Base-by-base conservation (phyloP, 1,139 yeast species). In the Debaryomyces robertsiae region DNA sequence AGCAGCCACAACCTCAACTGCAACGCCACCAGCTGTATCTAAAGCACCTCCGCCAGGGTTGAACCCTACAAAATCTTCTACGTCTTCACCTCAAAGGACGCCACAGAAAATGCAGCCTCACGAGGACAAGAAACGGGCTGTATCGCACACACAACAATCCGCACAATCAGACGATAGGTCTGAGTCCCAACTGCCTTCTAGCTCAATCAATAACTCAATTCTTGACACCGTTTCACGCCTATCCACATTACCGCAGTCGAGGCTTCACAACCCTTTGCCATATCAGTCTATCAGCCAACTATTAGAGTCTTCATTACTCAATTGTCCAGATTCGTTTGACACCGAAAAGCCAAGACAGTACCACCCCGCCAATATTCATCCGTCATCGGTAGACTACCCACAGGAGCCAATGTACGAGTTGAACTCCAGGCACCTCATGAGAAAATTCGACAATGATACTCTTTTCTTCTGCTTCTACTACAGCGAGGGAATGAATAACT, bases 281-380 rank as follows among this genome's bases (percentile, higher is more conserved):
- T 73, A 81, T 43, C 73, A 74, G 14, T 67, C 77, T 6, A 82
- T 86, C 32, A 69, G 80, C 44, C 72, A 69, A 41, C 63, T 79
- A 50, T 69, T 91, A 50, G 95, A 90, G 59, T 75, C 77, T 2
- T 90, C 97, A 2, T 73, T 88, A 46, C 70, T 88, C 53, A 85
- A 87, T 55, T 89, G 97, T 60, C 98, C 99, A 0, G 98, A 93
- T 62, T 88, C 97, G 1, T 77, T 82, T 46, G 94, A 91, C 59
- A 85, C 96, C 2, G 97, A 93, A 54, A 81, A 79, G 49, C 97
- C 98, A 22, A 75, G 83, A 47, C 80, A 79, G 48, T 91, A 91
- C 60, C 79, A 75, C 47, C 95, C 96, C n/a, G 65, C 68, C 16
- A 81, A 82, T 50, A 95, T 95, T 38, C 95, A 86, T 58, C 96